Percentiles rank a stretch among this genome's conserved stretches.
phyloP scores from a whole-genome alignment of 345 rosid species.

The Aegle marmelos region DNA sequence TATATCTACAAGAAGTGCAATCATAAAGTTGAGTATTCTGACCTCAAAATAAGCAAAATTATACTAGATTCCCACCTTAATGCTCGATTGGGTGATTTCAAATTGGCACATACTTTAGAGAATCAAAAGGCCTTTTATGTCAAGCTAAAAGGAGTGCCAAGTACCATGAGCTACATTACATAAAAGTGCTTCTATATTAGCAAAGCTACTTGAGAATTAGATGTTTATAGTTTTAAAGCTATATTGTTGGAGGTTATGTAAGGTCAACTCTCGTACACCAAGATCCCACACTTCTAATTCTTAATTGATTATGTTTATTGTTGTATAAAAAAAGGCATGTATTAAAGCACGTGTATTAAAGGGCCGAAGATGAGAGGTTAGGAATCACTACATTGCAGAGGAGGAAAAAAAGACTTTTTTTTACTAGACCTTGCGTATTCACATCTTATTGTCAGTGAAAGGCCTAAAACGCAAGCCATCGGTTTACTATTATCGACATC shows the following conservation, averaged over 20 bases:
- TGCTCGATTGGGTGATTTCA: constrained; percentile 61
- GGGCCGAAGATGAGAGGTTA: constrained; percentile 47
- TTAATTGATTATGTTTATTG: constrained; percentile 57
- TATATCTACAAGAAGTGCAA: constrained; percentile 63
- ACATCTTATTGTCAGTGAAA: constrained; percentile 45
- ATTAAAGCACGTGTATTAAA: too few species aligned
- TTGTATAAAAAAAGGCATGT: constrained; percentile 44
- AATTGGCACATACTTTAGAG: constrained; percentile 52
- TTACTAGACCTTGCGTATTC: constrained; percentile 49
- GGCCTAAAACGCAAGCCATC: constrained; percentile 45
- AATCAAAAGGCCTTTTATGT: constrained; percentile 51
- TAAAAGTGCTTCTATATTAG: constrained; percentile 59
- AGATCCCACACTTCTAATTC: constrained; percentile 25
- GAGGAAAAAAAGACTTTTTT: constrained; percentile 46
- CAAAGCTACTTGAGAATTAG: constrained; percentile 58
- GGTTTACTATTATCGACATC: constrained; percentile 41
- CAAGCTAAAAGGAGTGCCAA: constrained; percentile 49
- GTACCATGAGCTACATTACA: constrained; percentile 57
- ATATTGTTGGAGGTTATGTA: constrained; percentile 55
- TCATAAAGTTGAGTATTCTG: constrained; percentile 58
- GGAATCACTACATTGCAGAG: constrained; percentile 26
- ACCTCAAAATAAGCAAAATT: constrained; percentile 68
- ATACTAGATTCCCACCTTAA: constrained; percentile 53
- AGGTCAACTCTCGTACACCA: constrained; percentile 48
- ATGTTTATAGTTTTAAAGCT: constrained; percentile 56